Evolutionary conservation across 768 basidiomycete species (phyloP).

Genomic region (Suillus clintonianus): DNA sequence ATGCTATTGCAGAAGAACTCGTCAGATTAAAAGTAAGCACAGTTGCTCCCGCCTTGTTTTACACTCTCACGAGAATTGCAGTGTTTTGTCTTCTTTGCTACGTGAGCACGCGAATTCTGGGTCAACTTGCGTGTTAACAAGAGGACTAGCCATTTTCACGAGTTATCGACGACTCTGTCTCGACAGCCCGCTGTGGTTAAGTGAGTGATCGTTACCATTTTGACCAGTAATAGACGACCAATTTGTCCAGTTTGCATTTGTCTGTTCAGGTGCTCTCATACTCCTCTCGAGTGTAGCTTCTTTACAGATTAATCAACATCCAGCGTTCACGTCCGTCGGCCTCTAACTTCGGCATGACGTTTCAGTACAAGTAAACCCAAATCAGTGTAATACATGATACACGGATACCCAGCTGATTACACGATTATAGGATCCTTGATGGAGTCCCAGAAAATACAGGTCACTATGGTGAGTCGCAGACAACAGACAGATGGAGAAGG

Average conservation of each 20-base stretch:
- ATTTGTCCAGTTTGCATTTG: constrained; percentile 66
- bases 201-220: constrained; percentile 42
- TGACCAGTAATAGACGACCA: neutral
- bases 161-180: constrained; percentile 75
- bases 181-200: constrained; percentile 78
- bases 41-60: constrained; percentile 1
- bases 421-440: constrained; percentile 62
- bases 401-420: neutral
- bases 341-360: constrained; percentile 66
- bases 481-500: constrained; percentile 1
- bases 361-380: constrained; percentile 69
- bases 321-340: constrained; percentile 57
- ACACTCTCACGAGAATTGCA: constrained; percentile 27
- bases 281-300: neutral
- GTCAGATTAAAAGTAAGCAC: constrained; percentile 66
- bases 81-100: constrained; percentile 91
- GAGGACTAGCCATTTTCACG: constrained; percentile 67
- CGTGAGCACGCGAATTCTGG: constrained; percentile 44
- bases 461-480: constrained; percentile 66
- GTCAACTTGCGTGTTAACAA: constrained; percentile 5
- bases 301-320: neutral
- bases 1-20: constrained; percentile 80
- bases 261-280: constrained; percentile 63
- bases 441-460: constrained; percentile 59
- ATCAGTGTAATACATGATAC: neutral